A percentile compares a stretch with the other conserved stretches of the same genome.
Conservation (phyloP, 805 yeast genomes). For the Saccharomycopsis amapae region DNA sequence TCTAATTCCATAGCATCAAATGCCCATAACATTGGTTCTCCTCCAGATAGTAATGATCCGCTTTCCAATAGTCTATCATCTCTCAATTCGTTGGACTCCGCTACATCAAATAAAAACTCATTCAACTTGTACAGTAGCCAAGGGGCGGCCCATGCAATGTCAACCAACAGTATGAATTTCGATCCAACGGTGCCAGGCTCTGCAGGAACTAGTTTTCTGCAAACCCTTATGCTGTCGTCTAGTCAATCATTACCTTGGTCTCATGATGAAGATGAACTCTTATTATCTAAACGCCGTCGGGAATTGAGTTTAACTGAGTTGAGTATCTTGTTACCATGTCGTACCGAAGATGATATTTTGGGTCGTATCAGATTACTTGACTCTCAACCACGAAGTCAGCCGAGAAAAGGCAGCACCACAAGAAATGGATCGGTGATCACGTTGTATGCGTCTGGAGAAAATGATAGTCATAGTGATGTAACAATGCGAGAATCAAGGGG, state of each 20-base stretch:
- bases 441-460: no score
- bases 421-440: not conserved
- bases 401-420: not conserved
- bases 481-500: not conserved
- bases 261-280: conserved; percentile 64
- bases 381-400: not conserved
- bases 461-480: not conserved
- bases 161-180: not conserved
- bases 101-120: conserved; percentile 11
- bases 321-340: conserved; percentile 60
- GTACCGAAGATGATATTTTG: conserved; percentile 70
- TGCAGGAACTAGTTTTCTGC: conserved; percentile 1
- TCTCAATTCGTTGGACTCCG: conserved; percentile 11
- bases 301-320: conserved; percentile 68
- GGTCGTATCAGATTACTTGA: conserved; percentile 47
- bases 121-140: conserved; percentile 15
- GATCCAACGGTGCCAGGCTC: not conserved
- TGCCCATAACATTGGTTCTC: conserved; percentile 1
- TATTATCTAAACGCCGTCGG: conserved; percentile 44
- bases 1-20: no score
- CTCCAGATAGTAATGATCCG: conserved; percentile 11
- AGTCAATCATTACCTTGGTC: conserved; percentile 35
- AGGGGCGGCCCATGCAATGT: not conserved
- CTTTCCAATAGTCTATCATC: conserved; percentile 16
- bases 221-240: not conserved